Conservation (phyloP, 257 asterid species). For the Galeopsis tetrahit region DNA sequence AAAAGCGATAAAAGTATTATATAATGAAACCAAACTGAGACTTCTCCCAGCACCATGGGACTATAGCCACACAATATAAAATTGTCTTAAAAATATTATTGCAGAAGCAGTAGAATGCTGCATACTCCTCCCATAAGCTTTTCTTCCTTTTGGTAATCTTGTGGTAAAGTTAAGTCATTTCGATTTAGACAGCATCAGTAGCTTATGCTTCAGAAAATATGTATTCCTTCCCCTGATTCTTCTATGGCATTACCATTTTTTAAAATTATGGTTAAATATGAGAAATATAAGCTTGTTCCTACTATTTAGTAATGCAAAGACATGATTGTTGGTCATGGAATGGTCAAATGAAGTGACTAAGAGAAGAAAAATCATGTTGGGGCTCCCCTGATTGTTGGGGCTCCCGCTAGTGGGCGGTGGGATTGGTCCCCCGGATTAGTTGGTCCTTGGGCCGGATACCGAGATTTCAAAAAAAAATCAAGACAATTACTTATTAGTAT, state of each 20-base stretch:
- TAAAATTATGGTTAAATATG: slow-evolving; percentile 1
- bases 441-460: no score
- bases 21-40: background rate
- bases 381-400: no score
- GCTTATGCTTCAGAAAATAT: slow-evolving; percentile 8
- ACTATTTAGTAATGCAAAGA: background rate
- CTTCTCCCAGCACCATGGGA: slow-evolving; percentile 14
- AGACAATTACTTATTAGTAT: background rate
- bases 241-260: background rate
- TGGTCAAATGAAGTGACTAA: slow-evolving; percentile 18
- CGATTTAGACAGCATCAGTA: no score
- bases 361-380: background rate
- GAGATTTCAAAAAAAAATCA: background rate
- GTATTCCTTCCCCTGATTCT: background rate
- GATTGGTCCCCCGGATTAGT: no score
- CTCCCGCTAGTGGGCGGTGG: no score
- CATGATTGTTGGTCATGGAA: slow-evolving; percentile 4
- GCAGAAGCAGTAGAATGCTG: background rate
- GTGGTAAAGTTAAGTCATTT: background rate
- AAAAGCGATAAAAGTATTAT: background rate
- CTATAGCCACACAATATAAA: background rate
- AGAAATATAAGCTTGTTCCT: background rate
- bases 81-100: no score
- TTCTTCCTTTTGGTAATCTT: background rate
- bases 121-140: slow-evolving; percentile 2